Evolutionary conservation across 352 stramenopile species (phyloP).

Genomic region (Globisporangium spiculum): DNA sequence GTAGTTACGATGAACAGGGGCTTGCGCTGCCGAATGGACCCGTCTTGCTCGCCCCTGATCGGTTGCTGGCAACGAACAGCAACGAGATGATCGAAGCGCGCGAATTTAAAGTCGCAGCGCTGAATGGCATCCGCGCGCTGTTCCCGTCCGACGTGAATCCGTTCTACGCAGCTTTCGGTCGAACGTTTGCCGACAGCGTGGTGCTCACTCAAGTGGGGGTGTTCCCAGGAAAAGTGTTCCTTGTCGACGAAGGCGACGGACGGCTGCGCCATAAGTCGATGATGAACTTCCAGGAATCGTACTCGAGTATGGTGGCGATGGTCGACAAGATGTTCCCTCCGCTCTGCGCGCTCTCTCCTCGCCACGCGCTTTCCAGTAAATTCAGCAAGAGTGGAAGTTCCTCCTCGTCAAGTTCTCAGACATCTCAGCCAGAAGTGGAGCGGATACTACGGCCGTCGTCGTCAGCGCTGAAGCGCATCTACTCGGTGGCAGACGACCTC

Average conservation of each 20-base stretch:
- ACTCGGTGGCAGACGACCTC: slow-evolving; percentile 32
- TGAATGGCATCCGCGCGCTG: slow-evolving; percentile 57
- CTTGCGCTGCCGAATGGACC: slow-evolving; percentile 62
- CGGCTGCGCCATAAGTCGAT: slow-evolving; percentile 58
- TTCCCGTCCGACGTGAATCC: slow-evolving; percentile 79
- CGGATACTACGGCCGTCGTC: slow-evolving; percentile 13
- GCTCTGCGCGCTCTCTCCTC: slow-evolving; percentile 38
- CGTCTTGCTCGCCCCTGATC: slow-evolving; percentile 66
- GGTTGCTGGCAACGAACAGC: slow-evolving; percentile 38
- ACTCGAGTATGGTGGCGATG: slow-evolving; percentile 49
- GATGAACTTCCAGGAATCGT: slow-evolving; percentile 67
- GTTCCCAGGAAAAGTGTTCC: slow-evolving; percentile 72
- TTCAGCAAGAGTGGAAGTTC: not conserved
- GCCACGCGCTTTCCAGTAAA: slow-evolving; percentile 5
- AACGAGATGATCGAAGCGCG: slow-evolving; percentile 46
- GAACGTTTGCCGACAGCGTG: slow-evolving; percentile 46
- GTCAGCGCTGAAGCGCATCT: slow-evolving; percentile 7
- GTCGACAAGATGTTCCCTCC: slow-evolving; percentile 79
- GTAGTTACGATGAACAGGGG: slow-evolving; percentile 5
- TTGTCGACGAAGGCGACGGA: slow-evolving; percentile 54
- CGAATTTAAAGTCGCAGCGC: slow-evolving; percentile 64
- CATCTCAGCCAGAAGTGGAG: not conserved
- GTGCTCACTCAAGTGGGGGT: slow-evolving; percentile 75
- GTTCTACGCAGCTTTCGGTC: slow-evolving; percentile 84
- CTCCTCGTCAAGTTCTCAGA: not conserved